Percentiles rank a stretch among this genome's conserved stretches.
phyloP scores from a whole-genome alignment of 2,329 filamentous ascomycete species.

The Camptophora hylomeconis region DNA sequence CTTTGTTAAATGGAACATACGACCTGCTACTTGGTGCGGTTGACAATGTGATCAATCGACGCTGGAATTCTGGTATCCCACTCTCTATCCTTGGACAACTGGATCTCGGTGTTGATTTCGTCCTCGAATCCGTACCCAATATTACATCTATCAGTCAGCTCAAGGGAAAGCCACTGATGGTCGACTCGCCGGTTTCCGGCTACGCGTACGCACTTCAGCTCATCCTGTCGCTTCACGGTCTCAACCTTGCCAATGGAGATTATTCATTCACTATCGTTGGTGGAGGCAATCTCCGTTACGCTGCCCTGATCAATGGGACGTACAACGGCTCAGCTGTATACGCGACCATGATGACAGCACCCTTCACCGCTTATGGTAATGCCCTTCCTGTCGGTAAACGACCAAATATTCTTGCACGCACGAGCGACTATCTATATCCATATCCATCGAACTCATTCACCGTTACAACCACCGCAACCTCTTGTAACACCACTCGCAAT shows the following conservation, averaged over 20 bases:
- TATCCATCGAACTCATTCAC: slow-evolving; percentile 16
- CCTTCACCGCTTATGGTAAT: slow-evolving; percentile 18
- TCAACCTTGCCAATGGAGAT: slow-evolving; percentile 11
- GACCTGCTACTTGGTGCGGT: slow-evolving; percentile 21
- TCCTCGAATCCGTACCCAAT: slow-evolving; percentile 17
- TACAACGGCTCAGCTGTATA: slow-evolving; percentile 19
- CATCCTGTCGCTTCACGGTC: slow-evolving; percentile 13
- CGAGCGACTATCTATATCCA: slow-evolving; percentile 17
- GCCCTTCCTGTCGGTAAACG: slow-evolving; percentile 8
- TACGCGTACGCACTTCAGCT: slow-evolving; percentile 18
- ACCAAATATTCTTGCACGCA: slow-evolving; percentile 17
- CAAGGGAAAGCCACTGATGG: slow-evolving; percentile 19
- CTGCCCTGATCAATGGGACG: slow-evolving; percentile 16
- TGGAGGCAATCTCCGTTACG: slow-evolving; percentile 19
- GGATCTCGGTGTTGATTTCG: slow-evolving; percentile 21
- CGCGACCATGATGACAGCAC: slow-evolving; percentile 21
- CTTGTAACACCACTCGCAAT: slow-evolving; percentile 4
- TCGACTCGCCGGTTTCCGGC: slow-evolving; percentile 20
- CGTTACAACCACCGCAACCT: slow-evolving; percentile 9
- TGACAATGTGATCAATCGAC: slow-evolving; percentile 21
- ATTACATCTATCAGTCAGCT: slow-evolving; percentile 19
- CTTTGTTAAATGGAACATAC: slow-evolving; percentile 17
- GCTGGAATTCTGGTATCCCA: slow-evolving; percentile 18
- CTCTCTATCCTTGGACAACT: slow-evolving; percentile 22
- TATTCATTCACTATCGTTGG: slow-evolving; percentile 19